A percentile compares a stretch with the other conserved stretches of the same genome.
Conservation (phyloP, 306 rosid species). For the Macrotyloma uniflorum region DNA sequence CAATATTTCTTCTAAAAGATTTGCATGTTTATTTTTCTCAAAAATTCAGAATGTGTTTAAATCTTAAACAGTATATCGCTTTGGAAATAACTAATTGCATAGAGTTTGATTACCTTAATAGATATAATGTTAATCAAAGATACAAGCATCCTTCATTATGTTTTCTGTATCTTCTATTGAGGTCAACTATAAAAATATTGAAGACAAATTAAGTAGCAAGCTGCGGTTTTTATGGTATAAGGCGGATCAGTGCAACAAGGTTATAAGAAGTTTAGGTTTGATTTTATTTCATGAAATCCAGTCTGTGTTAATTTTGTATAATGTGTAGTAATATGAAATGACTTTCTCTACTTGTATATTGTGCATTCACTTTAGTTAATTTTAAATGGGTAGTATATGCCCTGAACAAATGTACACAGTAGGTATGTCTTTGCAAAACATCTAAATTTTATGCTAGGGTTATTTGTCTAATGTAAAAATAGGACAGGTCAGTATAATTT, state of each 20-base stretch:
- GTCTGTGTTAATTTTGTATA: neutral
- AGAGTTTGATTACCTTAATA: slow-evolving; percentile 1
- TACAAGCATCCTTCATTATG: neutral
- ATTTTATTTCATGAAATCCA: slow-evolving; percentile 20
- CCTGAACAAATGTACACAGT: slow-evolving; percentile 5
- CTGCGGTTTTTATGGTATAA: neutral
- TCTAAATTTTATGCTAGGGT: neutral
- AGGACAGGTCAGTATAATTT: neutral
- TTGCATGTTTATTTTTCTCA: slow-evolving; percentile 13
- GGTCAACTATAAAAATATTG: neutral
- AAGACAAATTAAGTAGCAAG: neutral
- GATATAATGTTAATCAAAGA: slow-evolving; percentile 20
- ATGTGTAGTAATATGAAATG: neutral
- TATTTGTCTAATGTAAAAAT: slow-evolving; percentile 25
- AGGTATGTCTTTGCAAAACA: neutral
- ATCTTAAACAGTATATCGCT: neutral
- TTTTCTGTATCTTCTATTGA: slow-evolving; percentile 17
- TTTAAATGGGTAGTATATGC: neutral
- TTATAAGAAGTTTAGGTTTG: slow-evolving; percentile 9
- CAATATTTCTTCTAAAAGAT: slow-evolving; percentile 11
- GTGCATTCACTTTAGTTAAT: neutral
- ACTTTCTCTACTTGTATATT: neutral
- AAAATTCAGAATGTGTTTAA: neutral
- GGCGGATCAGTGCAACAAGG: neutral
- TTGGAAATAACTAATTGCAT: slow-evolving; percentile 22